Base-by-base conservation (phyloP, 1,284 basidiomycete species). In the Ceratobasidium sp. region DNA sequence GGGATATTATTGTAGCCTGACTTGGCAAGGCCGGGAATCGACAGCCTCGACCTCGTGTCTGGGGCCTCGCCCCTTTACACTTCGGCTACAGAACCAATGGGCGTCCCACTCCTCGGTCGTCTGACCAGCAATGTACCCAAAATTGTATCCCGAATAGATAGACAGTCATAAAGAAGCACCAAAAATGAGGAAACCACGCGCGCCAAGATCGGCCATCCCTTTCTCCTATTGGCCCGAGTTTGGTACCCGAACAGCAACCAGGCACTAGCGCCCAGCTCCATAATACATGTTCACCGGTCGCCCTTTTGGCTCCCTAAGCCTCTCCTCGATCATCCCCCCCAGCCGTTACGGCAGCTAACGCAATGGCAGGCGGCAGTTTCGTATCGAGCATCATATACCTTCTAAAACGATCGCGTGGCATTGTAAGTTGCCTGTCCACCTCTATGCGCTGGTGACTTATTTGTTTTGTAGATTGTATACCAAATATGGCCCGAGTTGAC, bases 171-270 rank as follows among this genome's bases (percentile, higher is more conserved):
- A n/a, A n/a, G n/a, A n/a, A n/a, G n/a, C n/a, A n/a, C n/a, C n/a
- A n/a, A n/a, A n/a, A n/a, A n/a, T n/a, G n/a, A n/a, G n/a, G n/a
- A n/a, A 40, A 17, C 8, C 8, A 17, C 38, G 8, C 17, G 38
- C 17, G 38, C 38, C 38, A 40, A 40, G 7, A 17, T 34, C 58
- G 31, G 25, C 15, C 15, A 34, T 17, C 7, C 25, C 42, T 49
- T 62, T 62, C 42, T 49, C 42, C 58, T 34, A 62, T 62, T 62
- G 58, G 45, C 58, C 49, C 25, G n/a, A n/a, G n/a, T n/a, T n/a
- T n/a, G n/a, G n/a, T n/a, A 17, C 27, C 17, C 38, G 54, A 2
- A n/a, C 8, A 2, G 25, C 17, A 31, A 42, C 25, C 35, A 42
- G 34, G 42, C 42, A 60, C 45, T 12, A 12, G 45, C 10, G 45